Evolutionary conservation across 805 yeast species (phyloP), one percentile per base, ranked within the genome.

Genomic region (Deakozyma indianensis): DNA sequence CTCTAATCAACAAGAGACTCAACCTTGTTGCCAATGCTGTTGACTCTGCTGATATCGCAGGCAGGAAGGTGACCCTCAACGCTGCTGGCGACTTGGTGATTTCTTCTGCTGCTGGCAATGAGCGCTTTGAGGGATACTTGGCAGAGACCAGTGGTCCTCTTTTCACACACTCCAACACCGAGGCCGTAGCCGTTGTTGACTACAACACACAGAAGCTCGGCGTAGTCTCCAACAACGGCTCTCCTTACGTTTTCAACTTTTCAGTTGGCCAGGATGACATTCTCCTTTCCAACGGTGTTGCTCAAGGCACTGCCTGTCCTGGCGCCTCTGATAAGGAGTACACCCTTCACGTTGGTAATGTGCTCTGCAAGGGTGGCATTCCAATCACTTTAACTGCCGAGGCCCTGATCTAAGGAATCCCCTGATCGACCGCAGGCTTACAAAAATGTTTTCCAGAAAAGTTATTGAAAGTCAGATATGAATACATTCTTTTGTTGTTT

Each of bases 221-320:
- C 28, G 28, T 25, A 9, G 28, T 14, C 14, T 14, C 28, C 14
- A 25, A 25, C 28, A 25, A 32, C 16, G 38, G 38, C 18, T 5
- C 9, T 7, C 18, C 38, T 9, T 32, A 7, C 18, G 5, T 5
- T 11, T 32, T 32, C 38, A 32, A n/a, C 38, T 32, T 32, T n/a
- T 9, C 38, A 11, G 18, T 4, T 7, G 11, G 18, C 5, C 20
- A n/a, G 18, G 16, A 32, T n/a, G 38, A 32, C 18, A 5, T 32
- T 32, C 18, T n/a, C 18, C 5, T 32, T 14, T 11, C 11, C 18
- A n/a, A n/a, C 18, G 18, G 18, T 20, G 38, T n/a, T 32, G 18
- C 38, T 32, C 18, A 32, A 9, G 38, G 38, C 38, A 32, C 38
- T n/a, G 38, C 38, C 5, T 32, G 38, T n/a, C 38, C 38, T 5